These are phyloP conservation scores for Globisporangium nodosum DNA, from an alignment of 352 stramenopile species.

Conservation along the genomic window DNA sequence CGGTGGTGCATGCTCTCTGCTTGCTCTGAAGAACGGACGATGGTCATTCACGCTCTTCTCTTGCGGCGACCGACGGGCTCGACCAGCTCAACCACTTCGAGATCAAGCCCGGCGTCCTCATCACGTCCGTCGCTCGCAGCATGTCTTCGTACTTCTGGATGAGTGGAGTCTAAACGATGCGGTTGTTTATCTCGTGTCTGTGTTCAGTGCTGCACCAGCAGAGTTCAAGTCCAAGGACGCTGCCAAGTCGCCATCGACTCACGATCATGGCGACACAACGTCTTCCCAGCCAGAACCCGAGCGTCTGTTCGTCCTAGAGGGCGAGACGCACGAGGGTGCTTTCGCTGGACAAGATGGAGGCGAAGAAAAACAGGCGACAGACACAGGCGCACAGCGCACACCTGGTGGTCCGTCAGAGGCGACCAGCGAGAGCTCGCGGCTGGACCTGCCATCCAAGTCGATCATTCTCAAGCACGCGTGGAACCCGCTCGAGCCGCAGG, in stretches of 20 bases:
- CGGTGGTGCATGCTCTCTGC: neutral
- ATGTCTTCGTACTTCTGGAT: too few species aligned
- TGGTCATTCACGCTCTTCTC: constrained; percentile 19
- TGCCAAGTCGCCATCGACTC: neutral
- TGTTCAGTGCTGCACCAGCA: constrained; percentile 34
- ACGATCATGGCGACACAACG: neutral
- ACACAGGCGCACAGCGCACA: neutral
- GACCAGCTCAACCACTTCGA: constrained; percentile 70
- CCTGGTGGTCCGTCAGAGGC: neutral
- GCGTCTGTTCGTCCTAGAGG: constrained; percentile 6
- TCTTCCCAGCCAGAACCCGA: constrained; percentile 10
- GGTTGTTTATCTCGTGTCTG: neutral
- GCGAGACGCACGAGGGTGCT: neutral
- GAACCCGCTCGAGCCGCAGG: constrained; percentile 45
- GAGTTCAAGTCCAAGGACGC: constrained; percentile 30
- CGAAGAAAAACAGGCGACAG: too few species aligned
- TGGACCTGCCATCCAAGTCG: constrained; percentile 49
- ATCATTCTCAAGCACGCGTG: constrained; percentile 60
- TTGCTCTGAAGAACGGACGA: neutral
- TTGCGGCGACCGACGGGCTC: constrained; percentile 2
- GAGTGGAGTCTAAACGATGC: neutral
- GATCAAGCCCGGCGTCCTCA: constrained; percentile 79
- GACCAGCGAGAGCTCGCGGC: neutral
- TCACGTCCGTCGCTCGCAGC: constrained; percentile 42
- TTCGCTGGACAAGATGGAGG: neutral